These are phyloP conservation scores for Hemisphaericaspora subhashii DNA, from an alignment of 1,139 yeast genomes.

Conservation along the genomic window DNA sequence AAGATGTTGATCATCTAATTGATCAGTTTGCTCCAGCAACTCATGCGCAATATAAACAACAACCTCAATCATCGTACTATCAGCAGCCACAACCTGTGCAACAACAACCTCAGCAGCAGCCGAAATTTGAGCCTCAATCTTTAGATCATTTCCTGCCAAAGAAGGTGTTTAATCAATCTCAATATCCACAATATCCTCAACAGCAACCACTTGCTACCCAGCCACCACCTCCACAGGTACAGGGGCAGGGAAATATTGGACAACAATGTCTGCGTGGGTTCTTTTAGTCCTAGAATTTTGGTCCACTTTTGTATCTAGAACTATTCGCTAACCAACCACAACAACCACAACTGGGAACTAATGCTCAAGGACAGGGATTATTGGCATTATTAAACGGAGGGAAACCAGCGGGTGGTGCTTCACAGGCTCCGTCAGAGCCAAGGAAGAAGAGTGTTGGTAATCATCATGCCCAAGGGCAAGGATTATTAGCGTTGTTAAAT, in stretches of 20 bases:
- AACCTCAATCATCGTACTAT: background rate
- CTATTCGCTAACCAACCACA: conserved; percentile 4
- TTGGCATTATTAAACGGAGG: conserved; percentile 20
- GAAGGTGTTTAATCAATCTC: background rate
- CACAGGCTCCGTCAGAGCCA: too few species aligned
- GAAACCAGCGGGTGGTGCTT: conserved; percentile 9
- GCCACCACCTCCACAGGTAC: background rate
- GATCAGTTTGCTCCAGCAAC: conserved; percentile 10
- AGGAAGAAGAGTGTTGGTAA: background rate
- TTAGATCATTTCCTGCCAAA: background rate
- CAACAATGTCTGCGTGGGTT: too few species aligned
- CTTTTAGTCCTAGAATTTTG: too few species aligned
- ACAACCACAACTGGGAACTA: conserved; percentile 7
- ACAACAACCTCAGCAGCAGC: conserved; percentile 2
- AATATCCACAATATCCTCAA: background rate
- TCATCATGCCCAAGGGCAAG: conserved; percentile 15
- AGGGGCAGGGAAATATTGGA: background rate
- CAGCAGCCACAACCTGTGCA: background rate
- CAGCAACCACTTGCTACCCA: background rate
- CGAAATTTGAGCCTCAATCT: background rate
- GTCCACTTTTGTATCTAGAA: too few species aligned
- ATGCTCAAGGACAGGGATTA: conserved; percentile 18
- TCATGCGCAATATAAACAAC: background rate
- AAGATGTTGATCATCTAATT: conserved; percentile 16
- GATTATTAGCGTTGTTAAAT: conserved; percentile 19